These are phyloP conservation scores for Batkoa obscura DNA, from an alignment of 371 early-diverging fungal species.

Conservation along the genomic window DNA sequence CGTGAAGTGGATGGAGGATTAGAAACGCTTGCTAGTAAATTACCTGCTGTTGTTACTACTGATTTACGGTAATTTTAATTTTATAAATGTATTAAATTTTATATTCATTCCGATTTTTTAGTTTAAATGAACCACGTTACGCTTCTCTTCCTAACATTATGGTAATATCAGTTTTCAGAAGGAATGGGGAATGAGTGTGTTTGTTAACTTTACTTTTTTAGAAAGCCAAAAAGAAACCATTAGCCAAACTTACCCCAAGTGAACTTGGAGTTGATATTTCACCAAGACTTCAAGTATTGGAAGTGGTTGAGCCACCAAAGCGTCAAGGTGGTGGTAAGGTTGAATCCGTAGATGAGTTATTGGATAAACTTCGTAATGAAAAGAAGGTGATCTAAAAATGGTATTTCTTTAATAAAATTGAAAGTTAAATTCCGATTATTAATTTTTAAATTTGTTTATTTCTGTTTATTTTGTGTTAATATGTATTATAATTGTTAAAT, in stretches of 20 bases:
- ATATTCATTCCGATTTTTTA: too few species aligned
- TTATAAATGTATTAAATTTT: not conserved
- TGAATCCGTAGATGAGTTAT: slow-evolving; percentile 79
- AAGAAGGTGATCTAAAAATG: slow-evolving; percentile 29
- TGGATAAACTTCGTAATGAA: slow-evolving; percentile 67
- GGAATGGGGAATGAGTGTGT: not conserved
- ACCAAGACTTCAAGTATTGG: slow-evolving; percentile 62
- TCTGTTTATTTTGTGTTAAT: too few species aligned
- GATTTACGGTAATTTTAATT: slow-evolving; percentile 60
- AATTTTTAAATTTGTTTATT: too few species aligned
- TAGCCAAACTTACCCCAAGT: slow-evolving; percentile 54
- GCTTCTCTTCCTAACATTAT: slow-evolving; percentile 89
- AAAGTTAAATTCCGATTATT: too few species aligned
- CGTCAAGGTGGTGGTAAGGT: slow-evolving; percentile 87
- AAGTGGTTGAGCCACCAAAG: slow-evolving; percentile 86
- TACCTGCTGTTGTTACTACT: slow-evolving; percentile 91
- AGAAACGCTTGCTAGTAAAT: slow-evolving; percentile 63
- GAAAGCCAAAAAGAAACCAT: slow-evolving; percentile 98
- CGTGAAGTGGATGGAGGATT: slow-evolving; percentile 96
- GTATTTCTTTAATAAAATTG: too few species aligned
- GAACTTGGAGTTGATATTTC: slow-evolving; percentile 74
- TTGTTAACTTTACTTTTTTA: too few species aligned
- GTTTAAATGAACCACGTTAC: slow-evolving; percentile 88
- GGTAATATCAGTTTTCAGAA: slow-evolving; percentile 13
- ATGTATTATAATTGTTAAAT: too few species aligned